These are phyloP conservation scores for Imleria badia DNA, from an alignment of 768 basidiomycete species.

Conservation along the genomic window DNA sequence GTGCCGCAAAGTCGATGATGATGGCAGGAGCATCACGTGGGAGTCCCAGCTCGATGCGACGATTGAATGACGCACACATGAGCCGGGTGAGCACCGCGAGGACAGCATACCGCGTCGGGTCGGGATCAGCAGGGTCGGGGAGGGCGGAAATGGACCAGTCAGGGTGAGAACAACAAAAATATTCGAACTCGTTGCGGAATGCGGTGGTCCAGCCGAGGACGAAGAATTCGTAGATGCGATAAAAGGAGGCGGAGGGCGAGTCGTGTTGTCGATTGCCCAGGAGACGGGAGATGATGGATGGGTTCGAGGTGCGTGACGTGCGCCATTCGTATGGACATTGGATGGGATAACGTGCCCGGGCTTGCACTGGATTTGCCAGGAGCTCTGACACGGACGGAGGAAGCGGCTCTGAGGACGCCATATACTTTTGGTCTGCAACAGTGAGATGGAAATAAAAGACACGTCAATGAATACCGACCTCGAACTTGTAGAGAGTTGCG, in stretches of 20 bases:
- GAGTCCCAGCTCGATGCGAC: slow-evolving; percentile 9
- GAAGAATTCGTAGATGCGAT: slow-evolving; percentile 13
- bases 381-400: slow-evolving; percentile 4
- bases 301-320: not conserved
- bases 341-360: slow-evolving; percentile 1
- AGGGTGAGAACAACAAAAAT: slow-evolving; percentile 7
- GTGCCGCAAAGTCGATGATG: slow-evolving; percentile 9
- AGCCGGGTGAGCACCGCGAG: slow-evolving; percentile 8
- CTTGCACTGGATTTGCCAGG: not conserved
- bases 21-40: slow-evolving; percentile 10
- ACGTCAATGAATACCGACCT: not conserved
- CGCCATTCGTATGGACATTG: slow-evolving; percentile 3
- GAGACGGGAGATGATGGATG: slow-evolving; percentile 2
- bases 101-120: slow-evolving; percentile 2
- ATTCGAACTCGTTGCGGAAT: slow-evolving; percentile 13
- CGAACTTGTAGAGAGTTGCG: not conserved
- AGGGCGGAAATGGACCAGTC: slow-evolving; percentile 6
- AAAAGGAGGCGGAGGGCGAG: slow-evolving; percentile 3
- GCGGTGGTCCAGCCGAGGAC: slow-evolving; percentile 9
- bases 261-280: not conserved
- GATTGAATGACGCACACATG: slow-evolving; percentile 12
- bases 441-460: not conserved
- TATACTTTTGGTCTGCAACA: not conserved
- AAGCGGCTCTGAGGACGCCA: slow-evolving; percentile 1
- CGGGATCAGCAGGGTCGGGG: not conserved